Evolutionary conservation across 768 basidiomycete genomes (phyloP).

Genomic region (Trametes cinnabarina): DNA sequence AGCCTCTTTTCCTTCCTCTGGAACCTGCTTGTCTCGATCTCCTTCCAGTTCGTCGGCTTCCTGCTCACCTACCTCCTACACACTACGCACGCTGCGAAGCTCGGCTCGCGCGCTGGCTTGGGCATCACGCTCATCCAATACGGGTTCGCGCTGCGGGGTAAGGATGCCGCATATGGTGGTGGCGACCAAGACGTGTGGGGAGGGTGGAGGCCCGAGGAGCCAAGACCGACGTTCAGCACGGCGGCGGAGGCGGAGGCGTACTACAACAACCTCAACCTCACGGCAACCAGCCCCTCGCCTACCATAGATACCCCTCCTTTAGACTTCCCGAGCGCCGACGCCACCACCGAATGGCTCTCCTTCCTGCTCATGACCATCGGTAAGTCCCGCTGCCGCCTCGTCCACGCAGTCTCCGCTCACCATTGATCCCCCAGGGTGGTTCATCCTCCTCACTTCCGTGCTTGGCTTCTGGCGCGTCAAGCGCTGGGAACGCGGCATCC

Average conservation of each 20-base stretch:
- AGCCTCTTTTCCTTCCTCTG: slow-evolving; percentile 85
- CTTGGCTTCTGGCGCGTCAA: slow-evolving; percentile 90
- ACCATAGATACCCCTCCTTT: slow-evolving; percentile 5
- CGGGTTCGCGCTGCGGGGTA: slow-evolving; percentile 74
- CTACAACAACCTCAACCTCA: slow-evolving; percentile 32
- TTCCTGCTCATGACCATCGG: slow-evolving; percentile 92
- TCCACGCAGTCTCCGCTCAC: background rate
- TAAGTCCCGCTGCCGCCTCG: slow-evolving; percentile 31
- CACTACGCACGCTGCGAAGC: slow-evolving; percentile 88
- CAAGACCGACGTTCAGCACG: slow-evolving; percentile 41
- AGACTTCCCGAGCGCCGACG: slow-evolving; percentile 36
- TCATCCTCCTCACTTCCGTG: slow-evolving; percentile 84
- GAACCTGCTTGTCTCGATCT: slow-evolving; percentile 90
- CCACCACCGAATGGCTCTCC: slow-evolving; percentile 90
- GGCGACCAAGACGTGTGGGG: slow-evolving; percentile 20
- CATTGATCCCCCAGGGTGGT: slow-evolving; percentile 57
- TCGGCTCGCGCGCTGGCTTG: slow-evolving; percentile 90
- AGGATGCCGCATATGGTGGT: slow-evolving; percentile 29
- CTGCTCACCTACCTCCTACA: slow-evolving; percentile 91
- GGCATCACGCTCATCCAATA: slow-evolving; percentile 97
- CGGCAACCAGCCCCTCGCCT: slow-evolving; percentile 8
- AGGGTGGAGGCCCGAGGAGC: slow-evolving; percentile 30
- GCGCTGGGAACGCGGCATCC: slow-evolving; percentile 79
- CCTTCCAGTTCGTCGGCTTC: slow-evolving; percentile 97
- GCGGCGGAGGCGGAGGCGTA: slow-evolving; percentile 47